A percentile compares a stretch with the other conserved stretches of the same genome.
These are phyloP conservation scores for Exophiala phaeomuriformis DNA, from an alignment of 2,329 filamentous ascomycete genomes.

Conservation along the genomic window DNA sequence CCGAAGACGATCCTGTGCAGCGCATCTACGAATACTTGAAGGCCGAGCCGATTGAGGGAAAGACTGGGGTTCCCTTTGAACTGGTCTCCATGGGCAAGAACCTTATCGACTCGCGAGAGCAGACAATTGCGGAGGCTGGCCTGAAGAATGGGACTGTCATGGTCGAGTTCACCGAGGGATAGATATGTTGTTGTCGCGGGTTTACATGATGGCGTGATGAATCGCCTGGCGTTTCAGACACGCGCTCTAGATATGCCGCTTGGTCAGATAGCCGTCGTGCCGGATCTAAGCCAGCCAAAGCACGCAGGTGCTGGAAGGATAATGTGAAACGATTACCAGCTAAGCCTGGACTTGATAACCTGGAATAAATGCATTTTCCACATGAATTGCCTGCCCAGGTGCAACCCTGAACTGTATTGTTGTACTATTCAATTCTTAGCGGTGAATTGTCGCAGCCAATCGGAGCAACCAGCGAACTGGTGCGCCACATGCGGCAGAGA, in stretches of 20 bases:
- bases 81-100: constrained; percentile 83
- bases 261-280: neutral
- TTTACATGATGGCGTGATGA: neutral
- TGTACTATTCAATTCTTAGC: neutral
- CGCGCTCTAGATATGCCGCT: constrained; percentile 4
- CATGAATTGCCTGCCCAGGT: neutral
- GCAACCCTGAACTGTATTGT: neutral
- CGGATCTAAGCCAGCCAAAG: neutral
- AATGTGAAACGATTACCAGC: neutral
- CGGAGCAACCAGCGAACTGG: constrained; percentile 1
- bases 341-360: neutral
- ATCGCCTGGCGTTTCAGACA: constrained; percentile 10
- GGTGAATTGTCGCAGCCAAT: constrained; percentile 1
- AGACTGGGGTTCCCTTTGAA: constrained; percentile 72
- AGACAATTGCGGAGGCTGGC: constrained; percentile 70
- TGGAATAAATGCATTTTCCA: neutral
- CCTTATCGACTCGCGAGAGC: constrained; percentile 65
- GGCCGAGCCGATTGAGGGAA: constrained; percentile 73
- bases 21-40: constrained; percentile 97
- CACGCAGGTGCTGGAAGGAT: neutral
- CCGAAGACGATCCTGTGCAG: constrained; percentile 64
- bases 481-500: constrained; percentile 6
- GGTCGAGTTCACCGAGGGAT: constrained; percentile 70
- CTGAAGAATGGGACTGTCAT: constrained; percentile 91
- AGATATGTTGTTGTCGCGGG: neutral